A percentile compares a stretch with the other conserved stretches of the same genome.
These are phyloP conservation scores for Gaultheria prostrata DNA, from an alignment of 148 eudicot species.

Conservation along the genomic window DNA sequence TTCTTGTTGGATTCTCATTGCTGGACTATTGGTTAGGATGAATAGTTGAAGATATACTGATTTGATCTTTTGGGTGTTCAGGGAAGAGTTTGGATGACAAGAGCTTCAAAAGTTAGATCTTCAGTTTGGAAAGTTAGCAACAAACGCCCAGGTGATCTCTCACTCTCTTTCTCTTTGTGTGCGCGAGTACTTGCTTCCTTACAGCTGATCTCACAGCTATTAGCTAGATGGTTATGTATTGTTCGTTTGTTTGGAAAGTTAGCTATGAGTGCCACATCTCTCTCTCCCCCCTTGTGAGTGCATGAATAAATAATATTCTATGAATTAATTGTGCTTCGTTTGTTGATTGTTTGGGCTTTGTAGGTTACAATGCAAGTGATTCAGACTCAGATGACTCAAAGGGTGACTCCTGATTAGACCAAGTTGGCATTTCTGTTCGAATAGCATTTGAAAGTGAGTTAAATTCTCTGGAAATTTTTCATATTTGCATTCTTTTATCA, in stretches of 20 bases:
- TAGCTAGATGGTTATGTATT: background rate
- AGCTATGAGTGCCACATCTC: background rate
- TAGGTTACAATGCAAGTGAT: slow-evolving; percentile 95
- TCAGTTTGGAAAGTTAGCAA: slow-evolving; percentile 86
- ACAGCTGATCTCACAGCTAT: background rate
- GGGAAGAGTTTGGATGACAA: slow-evolving; percentile 72
- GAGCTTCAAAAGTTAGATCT: slow-evolving; percentile 77
- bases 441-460: slow-evolving; percentile 24
- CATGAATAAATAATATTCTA: background rate
- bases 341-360: slow-evolving; percentile 17
- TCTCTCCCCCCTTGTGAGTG: background rate
- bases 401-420: slow-evolving; percentile 33
- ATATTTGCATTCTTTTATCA: background rate
- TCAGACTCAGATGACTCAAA: slow-evolving; percentile 73
- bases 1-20: background rate
- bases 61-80: slow-evolving; percentile 24
- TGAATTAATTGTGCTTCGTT: slow-evolving; percentile 1
- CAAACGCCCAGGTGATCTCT: slow-evolving; percentile 71
- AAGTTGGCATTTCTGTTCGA: slow-evolving; percentile 14
- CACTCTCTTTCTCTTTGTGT: background rate
- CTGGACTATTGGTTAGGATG: background rate
- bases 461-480: slow-evolving; percentile 9
- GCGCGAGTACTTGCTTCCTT: background rate
- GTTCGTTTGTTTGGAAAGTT: background rate
- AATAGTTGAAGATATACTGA: background rate